Conservation (phyloP, 1,284 basidiomycete species). For the Ceratobasidium sp. region DNA sequence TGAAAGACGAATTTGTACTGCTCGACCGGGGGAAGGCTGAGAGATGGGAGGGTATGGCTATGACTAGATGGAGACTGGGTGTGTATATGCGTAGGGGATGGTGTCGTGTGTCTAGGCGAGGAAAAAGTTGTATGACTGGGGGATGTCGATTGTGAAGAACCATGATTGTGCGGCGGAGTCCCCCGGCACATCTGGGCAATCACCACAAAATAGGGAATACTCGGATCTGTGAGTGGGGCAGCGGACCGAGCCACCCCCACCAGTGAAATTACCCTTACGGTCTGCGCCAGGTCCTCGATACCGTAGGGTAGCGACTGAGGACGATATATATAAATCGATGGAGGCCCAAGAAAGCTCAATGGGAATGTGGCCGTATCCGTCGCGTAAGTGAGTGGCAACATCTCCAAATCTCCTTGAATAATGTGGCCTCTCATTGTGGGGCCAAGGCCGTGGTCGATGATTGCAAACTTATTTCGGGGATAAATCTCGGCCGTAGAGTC, state of each 20-base stretch:
- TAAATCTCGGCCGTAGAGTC: conserved; percentile 32
- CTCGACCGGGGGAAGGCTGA: not conserved
- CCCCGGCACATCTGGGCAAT: not conserved
- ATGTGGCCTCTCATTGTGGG: not conserved
- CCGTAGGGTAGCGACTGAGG: not conserved
- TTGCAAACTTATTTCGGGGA: conserved; percentile 8
- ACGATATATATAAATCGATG: conserved; percentile 6
- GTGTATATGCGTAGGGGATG: not conserved
- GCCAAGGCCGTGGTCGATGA: not conserved
- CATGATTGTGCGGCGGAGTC: not conserved
- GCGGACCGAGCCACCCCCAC: conserved; percentile 7
- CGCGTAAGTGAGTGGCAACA: conserved; percentile 17
- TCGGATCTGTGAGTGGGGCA: not conserved
- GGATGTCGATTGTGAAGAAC: conserved; percentile 2
- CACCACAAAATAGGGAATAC: conserved; percentile 2
- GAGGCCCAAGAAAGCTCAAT: not conserved
- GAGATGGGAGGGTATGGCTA: not conserved
- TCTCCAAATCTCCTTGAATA: conserved; percentile 3
- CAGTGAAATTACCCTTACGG: conserved; percentile 11
- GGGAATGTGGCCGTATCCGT: conserved; percentile 23
- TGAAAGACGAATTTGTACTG: conserved; percentile 23
- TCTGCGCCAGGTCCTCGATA: not conserved
- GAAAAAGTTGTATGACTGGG: not conserved
- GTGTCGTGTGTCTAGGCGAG: not conserved
- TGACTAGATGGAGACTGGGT: not conserved